Evolutionary conservation across 306 rosid species (phyloP).

Genomic region (Carpinus viminea): DNA sequence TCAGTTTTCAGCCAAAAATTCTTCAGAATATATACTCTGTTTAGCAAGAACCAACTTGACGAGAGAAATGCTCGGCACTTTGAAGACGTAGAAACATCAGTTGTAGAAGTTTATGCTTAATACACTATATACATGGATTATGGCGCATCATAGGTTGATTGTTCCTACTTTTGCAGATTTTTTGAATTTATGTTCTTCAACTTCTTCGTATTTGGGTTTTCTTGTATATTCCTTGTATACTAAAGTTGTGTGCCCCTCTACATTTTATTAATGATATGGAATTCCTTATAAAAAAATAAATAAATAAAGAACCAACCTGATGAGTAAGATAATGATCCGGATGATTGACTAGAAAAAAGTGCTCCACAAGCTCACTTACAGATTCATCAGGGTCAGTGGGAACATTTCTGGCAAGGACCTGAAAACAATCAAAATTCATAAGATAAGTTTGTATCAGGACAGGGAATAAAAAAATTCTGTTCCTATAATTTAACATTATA

Average conservation of each 20-base stretch:
- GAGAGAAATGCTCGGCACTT: too few species aligned
- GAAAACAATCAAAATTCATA: slow-evolving; percentile 26
- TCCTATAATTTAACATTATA: neutral
- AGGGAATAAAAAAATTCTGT: neutral
- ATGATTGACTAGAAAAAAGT: slow-evolving; percentile 96
- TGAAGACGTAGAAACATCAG: too few species aligned
- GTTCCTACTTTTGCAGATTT: too few species aligned
- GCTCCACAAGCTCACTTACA: slow-evolving; percentile 89
- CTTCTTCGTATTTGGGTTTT: too few species aligned
- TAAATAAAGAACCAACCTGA: slow-evolving; percentile 50
- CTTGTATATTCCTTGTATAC: too few species aligned
- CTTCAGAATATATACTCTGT: neutral
- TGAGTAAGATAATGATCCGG: slow-evolving; percentile 92
- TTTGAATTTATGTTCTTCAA: too few species aligned
- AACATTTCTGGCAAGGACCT: slow-evolving; percentile 87
- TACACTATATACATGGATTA: too few species aligned
- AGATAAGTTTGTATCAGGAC: slow-evolving; percentile 20
- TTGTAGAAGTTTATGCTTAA: too few species aligned
- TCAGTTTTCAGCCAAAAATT: slow-evolving; percentile 12
- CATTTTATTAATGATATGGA: too few species aligned
- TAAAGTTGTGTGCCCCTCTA: too few species aligned
- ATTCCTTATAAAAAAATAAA: too few species aligned
- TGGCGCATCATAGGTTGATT: too few species aligned
- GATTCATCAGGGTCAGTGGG: slow-evolving; percentile 93
- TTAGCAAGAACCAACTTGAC: slow-evolving; percentile 8